Evolutionary conservation across 768 basidiomycete genomes (phyloP).

Genomic region (Auricularia cornea): DNA sequence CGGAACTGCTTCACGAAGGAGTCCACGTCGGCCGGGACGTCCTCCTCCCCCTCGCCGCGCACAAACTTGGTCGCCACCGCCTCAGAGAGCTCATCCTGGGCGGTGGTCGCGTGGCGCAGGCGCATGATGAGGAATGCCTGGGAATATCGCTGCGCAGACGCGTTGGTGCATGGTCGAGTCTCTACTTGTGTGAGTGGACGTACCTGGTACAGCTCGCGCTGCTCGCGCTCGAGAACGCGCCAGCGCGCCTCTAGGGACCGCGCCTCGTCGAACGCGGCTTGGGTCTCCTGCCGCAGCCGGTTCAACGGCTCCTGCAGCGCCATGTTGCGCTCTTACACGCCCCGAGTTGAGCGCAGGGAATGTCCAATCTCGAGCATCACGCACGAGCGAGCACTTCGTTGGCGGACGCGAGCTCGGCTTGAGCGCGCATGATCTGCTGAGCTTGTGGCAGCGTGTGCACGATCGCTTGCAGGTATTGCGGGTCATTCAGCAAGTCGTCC

Average conservation of each 20-base stretch:
- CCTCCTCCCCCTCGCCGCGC: slow-evolving; percentile 11
- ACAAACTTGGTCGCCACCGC: slow-evolving; percentile 76
- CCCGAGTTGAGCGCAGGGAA: neutral
- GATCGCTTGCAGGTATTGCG: slow-evolving; percentile 76
- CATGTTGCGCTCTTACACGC: slow-evolving; percentile 57
- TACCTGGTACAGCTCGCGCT: slow-evolving; percentile 84
- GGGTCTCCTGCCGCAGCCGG: slow-evolving; percentile 68
- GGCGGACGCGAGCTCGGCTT: slow-evolving; percentile 70
- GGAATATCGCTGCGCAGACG: slow-evolving; percentile 54
- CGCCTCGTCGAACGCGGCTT: slow-evolving; percentile 82
- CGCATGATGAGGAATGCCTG: slow-evolving; percentile 86
- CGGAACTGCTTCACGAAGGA: slow-evolving; percentile 85
- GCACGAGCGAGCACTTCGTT: slow-evolving; percentile 82
- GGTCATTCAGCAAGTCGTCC: slow-evolving; percentile 80
- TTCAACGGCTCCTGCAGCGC: slow-evolving; percentile 70
- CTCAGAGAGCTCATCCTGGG: slow-evolving; percentile 87
- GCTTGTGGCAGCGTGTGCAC: slow-evolving; percentile 74
- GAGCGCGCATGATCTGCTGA: slow-evolving; percentile 63
- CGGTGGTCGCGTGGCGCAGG: slow-evolving; percentile 77
- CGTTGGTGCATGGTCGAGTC: too few relatives aligned
- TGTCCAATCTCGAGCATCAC: slow-evolving; percentile 20
- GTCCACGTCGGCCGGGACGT: slow-evolving; percentile 48
- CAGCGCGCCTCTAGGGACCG: slow-evolving; percentile 72
- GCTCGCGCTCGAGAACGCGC: slow-evolving; percentile 83
- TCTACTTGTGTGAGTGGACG: slow-evolving; percentile 11